These are phyloP conservation scores for Brassica carinata DNA, from an alignment of 345 rosid genomes.

Conservation along the genomic window DNA sequence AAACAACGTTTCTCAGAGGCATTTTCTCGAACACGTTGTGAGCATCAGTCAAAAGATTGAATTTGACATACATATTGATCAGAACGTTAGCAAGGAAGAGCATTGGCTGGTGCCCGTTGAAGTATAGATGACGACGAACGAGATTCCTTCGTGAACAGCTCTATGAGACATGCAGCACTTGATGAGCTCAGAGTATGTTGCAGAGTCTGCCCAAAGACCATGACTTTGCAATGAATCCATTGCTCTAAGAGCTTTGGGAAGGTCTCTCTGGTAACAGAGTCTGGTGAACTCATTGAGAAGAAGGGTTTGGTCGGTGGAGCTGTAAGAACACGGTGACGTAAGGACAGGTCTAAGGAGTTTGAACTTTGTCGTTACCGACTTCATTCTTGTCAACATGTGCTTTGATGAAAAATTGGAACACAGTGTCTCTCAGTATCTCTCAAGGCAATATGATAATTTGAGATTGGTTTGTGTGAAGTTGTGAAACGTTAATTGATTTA, in stretches of 20 bases:
- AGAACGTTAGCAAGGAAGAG: constrained; percentile 52
- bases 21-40: constrained; percentile 43
- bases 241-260: constrained; percentile 57
- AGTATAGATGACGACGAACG: constrained; percentile 55
- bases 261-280: constrained; percentile 55
- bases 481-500: neutral
- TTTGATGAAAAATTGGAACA: neutral
- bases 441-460: too few relatives aligned
- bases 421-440: too few relatives aligned
- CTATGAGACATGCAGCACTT: constrained; percentile 55
- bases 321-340: constrained; percentile 7
- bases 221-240: constrained; percentile 53
- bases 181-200: constrained; percentile 59
- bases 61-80: constrained; percentile 58
- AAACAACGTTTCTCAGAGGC: constrained; percentile 45
- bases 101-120: constrained; percentile 47
- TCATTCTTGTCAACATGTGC: constrained; percentile 11
- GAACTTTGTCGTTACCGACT: constrained; percentile 22
- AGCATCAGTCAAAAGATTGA: constrained; percentile 48
- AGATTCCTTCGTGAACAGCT: constrained; percentile 54
- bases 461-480: too few relatives aligned
- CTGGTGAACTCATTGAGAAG: constrained; percentile 54
- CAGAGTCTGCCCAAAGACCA: constrained; percentile 54
- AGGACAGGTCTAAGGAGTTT: constrained; percentile 13
- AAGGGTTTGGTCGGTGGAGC: constrained; percentile 11